phyloP scores from a whole-genome alignment of 2,329 filamentous ascomycete species.

The Penicillium hordei region DNA sequence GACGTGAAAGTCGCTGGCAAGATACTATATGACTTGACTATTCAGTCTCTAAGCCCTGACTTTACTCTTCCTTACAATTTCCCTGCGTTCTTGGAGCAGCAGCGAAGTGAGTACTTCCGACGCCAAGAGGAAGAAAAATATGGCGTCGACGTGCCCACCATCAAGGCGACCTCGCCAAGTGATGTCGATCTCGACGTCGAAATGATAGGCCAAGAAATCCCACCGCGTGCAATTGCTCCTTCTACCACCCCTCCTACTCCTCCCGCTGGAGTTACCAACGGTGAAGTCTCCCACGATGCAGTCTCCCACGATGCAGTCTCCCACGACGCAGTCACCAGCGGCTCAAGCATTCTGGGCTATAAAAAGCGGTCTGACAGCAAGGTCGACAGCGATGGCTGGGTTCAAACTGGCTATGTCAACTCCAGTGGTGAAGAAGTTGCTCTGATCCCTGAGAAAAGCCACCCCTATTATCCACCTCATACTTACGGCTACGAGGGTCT shows the following conservation, averaged over 20 bases:
- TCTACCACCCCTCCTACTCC: not conserved
- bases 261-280: not conserved
- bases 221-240: not conserved
- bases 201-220: not conserved
- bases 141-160: not conserved
- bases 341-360: not conserved
- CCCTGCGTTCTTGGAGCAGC: constrained; percentile 5
- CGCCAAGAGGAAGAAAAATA: not conserved
- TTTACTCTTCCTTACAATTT: constrained; percentile 12
- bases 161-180: not conserved
- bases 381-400: constrained; percentile 13
- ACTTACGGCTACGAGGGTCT: constrained; percentile 19
- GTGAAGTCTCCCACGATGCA: no score
- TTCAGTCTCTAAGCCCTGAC: constrained; percentile 9
- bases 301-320: not conserved
- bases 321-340: not conserved
- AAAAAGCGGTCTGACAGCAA: not conserved
- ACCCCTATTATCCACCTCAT: constrained; percentile 15
- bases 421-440: constrained; percentile 18
- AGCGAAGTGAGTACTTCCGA: constrained; percentile 6
- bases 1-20: constrained; percentile 5
- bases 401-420: constrained; percentile 16
- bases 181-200: not conserved
- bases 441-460: constrained; percentile 8
- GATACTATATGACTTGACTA: constrained; percentile 11